These are phyloP conservation scores for Favolaschia claudopus DNA, from an alignment of 768 basidiomycete species.

Conservation along the genomic window DNA sequence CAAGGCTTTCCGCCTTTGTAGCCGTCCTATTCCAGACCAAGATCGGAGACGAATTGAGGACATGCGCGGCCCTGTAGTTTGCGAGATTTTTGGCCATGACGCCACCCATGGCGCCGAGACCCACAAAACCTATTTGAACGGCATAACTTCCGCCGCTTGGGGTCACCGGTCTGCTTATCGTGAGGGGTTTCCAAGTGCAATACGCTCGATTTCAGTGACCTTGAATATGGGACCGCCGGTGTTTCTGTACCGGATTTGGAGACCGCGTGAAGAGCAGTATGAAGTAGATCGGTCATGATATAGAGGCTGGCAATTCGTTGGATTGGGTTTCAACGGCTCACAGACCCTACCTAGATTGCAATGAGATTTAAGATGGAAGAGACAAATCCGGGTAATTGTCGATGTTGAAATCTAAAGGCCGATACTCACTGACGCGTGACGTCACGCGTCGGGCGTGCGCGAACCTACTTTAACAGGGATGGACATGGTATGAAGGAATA, in stretches of 20 bases:
- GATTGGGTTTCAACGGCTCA: too few relatives aligned
- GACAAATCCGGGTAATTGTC: too few relatives aligned
- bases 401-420: too few relatives aligned
- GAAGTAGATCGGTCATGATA: constrained; percentile 14
- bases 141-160: constrained; percentile 42
- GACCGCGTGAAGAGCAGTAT: constrained; percentile 16
- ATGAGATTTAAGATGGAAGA: too few relatives aligned
- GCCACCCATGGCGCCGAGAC: constrained; percentile 74
- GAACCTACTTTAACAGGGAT: too few relatives aligned
- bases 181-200: too few relatives aligned
- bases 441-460: too few relatives aligned
- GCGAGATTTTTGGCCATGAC: constrained; percentile 85
- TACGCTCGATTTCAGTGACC: too few relatives aligned
- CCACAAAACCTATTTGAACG: constrained; percentile 51
- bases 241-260: constrained; percentile 14
- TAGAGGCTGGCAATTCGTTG: background rate
- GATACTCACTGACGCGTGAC: too few relatives aligned
- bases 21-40: constrained; percentile 80
- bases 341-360: too few relatives aligned
- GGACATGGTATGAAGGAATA: too few relatives aligned
- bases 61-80: constrained; percentile 48
- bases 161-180: too few relatives aligned
- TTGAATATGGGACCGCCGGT: constrained; percentile 54
- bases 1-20: constrained; percentile 65
- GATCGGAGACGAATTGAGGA: constrained; percentile 55